Evolutionary conservation across 2,329 filamentous ascomycete genomes (phyloP).

Genomic region (Exophiala sideris): DNA sequence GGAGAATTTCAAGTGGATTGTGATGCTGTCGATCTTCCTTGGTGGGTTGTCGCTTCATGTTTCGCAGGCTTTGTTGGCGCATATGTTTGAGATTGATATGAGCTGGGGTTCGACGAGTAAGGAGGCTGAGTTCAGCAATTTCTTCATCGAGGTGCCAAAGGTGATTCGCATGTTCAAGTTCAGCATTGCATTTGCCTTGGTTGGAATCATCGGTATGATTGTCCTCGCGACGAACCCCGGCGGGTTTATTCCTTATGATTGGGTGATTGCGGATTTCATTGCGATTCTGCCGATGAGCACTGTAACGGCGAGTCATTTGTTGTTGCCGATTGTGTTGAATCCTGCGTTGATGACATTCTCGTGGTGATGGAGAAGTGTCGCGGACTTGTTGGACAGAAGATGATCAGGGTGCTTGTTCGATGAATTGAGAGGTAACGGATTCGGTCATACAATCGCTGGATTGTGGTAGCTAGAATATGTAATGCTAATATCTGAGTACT

Average conservation of each 20-base stretch:
- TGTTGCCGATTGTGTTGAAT: conserved; percentile 32
- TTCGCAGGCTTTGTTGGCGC: conserved; percentile 71
- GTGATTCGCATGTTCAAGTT: conserved; percentile 76
- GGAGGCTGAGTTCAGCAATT: conserved; percentile 67
- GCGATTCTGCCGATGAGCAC: conserved; percentile 59
- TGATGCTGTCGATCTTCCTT: conserved; percentile 69
- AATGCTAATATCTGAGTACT: too few relatives aligned
- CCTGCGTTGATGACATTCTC: conserved; percentile 33
- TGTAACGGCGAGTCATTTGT: conserved; percentile 39
- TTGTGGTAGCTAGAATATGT: background rate
- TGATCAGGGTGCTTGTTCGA: too few relatives aligned
- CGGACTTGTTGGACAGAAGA: background rate
- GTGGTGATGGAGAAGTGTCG: background rate
- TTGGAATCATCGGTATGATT: conserved; percentile 48
- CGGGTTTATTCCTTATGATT: conserved; percentile 45
- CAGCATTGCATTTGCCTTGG: conserved; percentile 43
- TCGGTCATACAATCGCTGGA: background rate
- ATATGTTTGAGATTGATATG: conserved; percentile 82
- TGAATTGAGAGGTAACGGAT: too few relatives aligned
- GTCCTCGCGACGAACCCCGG: conserved; percentile 39
- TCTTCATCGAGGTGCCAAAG: conserved; percentile 79
- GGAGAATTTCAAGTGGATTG: conserved; percentile 62
- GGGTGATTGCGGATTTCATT: conserved; percentile 57
- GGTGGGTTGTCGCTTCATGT: conserved; percentile 79
- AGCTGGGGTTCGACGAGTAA: conserved; percentile 81